A percentile compares a stretch with the other conserved stretches of the same genome.
These are phyloP conservation scores for Cordyceps farinosa DNA, from an alignment of 2,329 filamentous ascomycete species.

Conservation along the genomic window DNA sequence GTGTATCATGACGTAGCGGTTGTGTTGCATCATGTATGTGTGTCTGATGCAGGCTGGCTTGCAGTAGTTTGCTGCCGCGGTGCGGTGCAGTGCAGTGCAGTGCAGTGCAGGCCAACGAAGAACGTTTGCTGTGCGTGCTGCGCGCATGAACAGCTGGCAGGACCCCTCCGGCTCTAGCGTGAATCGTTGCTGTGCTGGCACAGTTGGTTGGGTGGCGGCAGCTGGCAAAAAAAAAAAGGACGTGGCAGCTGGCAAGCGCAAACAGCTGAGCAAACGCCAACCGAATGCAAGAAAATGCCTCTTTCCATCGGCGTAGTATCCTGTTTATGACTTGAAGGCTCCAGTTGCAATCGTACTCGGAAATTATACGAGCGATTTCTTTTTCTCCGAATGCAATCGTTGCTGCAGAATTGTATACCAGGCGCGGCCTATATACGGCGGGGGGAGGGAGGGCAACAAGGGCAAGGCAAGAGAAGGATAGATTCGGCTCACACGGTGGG, in stretches of 20 bases:
- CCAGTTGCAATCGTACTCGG: not conserved
- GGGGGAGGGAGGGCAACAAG: slow-evolving; percentile 5
- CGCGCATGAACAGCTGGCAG: slow-evolving; percentile 7
- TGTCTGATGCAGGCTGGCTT: slow-evolving; percentile 8
- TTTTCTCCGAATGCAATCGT: not conserved
- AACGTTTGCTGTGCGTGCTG: not conserved
- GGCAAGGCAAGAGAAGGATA: slow-evolving; percentile 16
- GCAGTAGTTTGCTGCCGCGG: slow-evolving; percentile 1
- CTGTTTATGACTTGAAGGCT: not conserved
- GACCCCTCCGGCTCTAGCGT: not conserved
- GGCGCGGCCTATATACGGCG: not conserved
- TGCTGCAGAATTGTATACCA: not conserved
- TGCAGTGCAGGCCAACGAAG: not conserved
- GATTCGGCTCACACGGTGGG: slow-evolving; percentile 16
- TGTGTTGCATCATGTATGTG: not conserved
- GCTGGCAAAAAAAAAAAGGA: not conserved
- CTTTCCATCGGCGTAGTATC: not conserved
- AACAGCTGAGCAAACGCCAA: not conserved
- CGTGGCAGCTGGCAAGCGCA: not conserved
- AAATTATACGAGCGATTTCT: not conserved
- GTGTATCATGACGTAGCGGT: slow-evolving; percentile 4
- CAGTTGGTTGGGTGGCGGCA: not conserved
- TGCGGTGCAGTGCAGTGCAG: not conserved
- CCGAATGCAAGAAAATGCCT: not conserved
- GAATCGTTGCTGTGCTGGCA: not conserved